Evolutionary conservation across 805 yeast genomes (phyloP).

Genomic region (Yarrowia yakushimensis): DNA sequence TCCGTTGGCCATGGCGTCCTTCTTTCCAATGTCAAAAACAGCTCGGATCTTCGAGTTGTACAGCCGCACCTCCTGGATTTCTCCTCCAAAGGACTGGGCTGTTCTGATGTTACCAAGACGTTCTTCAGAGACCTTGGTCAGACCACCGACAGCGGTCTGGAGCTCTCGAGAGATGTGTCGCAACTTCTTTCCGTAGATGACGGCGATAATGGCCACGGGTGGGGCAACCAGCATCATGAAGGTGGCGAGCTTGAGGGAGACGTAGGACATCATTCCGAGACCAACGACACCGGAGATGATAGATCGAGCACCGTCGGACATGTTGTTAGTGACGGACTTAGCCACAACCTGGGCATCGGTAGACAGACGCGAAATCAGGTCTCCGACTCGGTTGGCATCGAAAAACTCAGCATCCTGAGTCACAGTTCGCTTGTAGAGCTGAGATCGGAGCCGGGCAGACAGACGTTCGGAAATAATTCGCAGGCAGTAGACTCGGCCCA

Average conservation of each 20-base stretch:
- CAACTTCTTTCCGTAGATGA: conserved; percentile 76
- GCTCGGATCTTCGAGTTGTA: conserved; percentile 69
- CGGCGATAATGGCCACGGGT: conserved; percentile 73
- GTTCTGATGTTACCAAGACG: conserved; percentile 81
- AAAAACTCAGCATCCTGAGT: conserved; percentile 86
- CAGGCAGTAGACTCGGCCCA: conserved; percentile 71
- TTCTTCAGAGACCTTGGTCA: conserved; percentile 90
- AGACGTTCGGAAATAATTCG: conserved; percentile 81
- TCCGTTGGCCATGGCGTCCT: conserved; percentile 78
- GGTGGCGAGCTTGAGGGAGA: conserved; percentile 76
- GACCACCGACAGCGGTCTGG: conserved; percentile 78
- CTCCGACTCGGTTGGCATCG: conserved; percentile 88
- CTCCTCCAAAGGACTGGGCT: conserved; percentile 88
- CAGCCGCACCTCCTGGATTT: conserved; percentile 66
- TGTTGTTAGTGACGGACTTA: conserved; percentile 78
- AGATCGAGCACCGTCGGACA: conserved; percentile 89
- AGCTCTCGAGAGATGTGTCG: conserved; percentile 68
- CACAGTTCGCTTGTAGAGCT: conserved; percentile 70
- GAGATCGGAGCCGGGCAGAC: conserved; percentile 77
- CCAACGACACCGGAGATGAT: conserved; percentile 81
- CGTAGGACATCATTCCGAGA: conserved; percentile 84
- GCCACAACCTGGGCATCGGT: conserved; percentile 88
- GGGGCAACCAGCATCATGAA: conserved; percentile 80
- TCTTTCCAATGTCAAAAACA: conserved; percentile 63
- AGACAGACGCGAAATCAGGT: conserved; percentile 79